Evolutionary conservation across 2,329 filamentous ascomycete species (phyloP).

Genomic region (Fusarium dimerum): DNA sequence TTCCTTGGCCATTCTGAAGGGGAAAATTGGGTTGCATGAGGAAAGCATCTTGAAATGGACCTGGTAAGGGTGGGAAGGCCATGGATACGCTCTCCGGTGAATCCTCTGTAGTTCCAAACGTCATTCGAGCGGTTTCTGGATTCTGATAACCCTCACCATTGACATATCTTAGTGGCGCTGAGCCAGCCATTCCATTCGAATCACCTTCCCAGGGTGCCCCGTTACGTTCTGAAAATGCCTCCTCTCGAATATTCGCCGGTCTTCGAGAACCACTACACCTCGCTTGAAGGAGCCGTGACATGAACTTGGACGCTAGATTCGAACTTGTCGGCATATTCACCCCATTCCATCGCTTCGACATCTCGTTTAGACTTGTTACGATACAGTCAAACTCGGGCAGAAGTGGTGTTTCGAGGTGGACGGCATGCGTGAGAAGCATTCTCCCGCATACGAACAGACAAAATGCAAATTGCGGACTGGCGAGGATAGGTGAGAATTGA

Average conservation of each 20-base stretch:
- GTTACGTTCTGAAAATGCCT: constrained; percentile 14
- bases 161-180: neutral
- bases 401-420: constrained; percentile 6
- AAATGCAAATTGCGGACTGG: constrained; percentile 18
- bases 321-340: neutral
- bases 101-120: constrained; percentile 1
- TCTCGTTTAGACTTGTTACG: constrained; percentile 10
- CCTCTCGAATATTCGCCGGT: constrained; percentile 8
- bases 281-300: constrained; percentile 9
- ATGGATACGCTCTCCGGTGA: constrained; percentile 7
- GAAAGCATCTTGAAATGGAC: constrained; percentile 2
- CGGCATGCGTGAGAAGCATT: constrained; percentile 15
- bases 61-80: constrained; percentile 4
- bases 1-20: neutral
- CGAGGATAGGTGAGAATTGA: constrained; percentile 4
- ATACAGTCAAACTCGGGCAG: constrained; percentile 11
- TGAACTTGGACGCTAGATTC: constrained; percentile 20
- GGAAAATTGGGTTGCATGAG: neutral
- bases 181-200: neutral
- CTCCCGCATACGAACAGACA: constrained; percentile 20
- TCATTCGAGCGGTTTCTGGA: neutral
- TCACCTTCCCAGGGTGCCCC: neutral
- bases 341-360: constrained; percentile 14
- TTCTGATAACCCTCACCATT: neutral
- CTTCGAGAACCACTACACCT: neutral